Evolutionary conservation across 257 asterid species (phyloP), one percentile per base, ranked within the genome.

Genomic region (Pogostemon cablin): DNA sequence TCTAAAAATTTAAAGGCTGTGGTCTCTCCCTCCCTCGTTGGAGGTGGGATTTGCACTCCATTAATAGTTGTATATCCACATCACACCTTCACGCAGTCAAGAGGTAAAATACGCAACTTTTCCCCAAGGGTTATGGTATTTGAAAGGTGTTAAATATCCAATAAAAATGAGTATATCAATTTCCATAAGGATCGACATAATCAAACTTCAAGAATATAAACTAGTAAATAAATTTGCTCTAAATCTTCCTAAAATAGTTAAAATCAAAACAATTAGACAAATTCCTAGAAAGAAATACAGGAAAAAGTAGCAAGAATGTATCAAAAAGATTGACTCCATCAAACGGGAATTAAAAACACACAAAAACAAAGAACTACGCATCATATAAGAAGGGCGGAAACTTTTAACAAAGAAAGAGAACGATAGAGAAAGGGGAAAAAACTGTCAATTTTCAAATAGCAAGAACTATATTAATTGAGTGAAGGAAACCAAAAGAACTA

Each of bases 201-300:
- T 53, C 53, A 40, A 20, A n/a, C 63, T 17, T 56, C 35, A 50
- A 38, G 42, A 40, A 62, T 20, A 60, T 37, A 35, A 39, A 35
- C 54, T 37, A 37, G 52, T 38, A 61, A 38, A 25, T 60, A 52
- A 4, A 3, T 20, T 12, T 10, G 11, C 34, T 34, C 32, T 11
- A 32, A 17, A 40, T 37, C 62, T 46, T 71, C 75, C 52, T 11
- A 71, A 11, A 34, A 35, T 56, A 20, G 20, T 41, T 38, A n/a
- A 1, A 42, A 4, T 54, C 73, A 56, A 55, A 56, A 17, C 37
- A 53, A 53, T 53, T 34, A 61, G 9, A 62, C 39, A 10, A 10
- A 49, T 41, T 52, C 56, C 43, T 52, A 32, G 43, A 12, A 20
- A 62, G 17, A 62, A 56, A 17, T 39, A 44, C 62, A 49, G 39